Conservation (phyloP, 176 grass and related monocot genomes). For the Dactylis glomerata region DNA sequence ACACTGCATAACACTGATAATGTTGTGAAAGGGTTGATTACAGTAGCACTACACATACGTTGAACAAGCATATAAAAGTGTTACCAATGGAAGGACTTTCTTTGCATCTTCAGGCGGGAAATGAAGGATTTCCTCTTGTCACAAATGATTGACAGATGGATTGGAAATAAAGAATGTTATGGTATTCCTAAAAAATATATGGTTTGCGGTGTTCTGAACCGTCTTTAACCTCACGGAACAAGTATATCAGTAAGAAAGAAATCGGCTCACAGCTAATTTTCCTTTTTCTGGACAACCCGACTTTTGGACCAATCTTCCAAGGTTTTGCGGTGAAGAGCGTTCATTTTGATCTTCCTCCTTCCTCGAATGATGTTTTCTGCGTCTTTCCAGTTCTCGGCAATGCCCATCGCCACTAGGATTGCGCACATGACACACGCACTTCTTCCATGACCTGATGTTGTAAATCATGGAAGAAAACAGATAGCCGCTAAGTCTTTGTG, state of each 20-base stretch:
- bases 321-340: slow-evolving; percentile 65
- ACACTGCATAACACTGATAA: neutral
- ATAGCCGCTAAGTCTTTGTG: neutral
- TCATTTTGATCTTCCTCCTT: slow-evolving; percentile 79
- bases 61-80: neutral
- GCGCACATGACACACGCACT: slow-evolving; percentile 81
- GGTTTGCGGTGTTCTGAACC: slow-evolving; percentile 11
- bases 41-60: neutral
- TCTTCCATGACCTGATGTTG: slow-evolving; percentile 77
- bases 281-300: slow-evolving; percentile 44
- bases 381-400: slow-evolving; percentile 72
- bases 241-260: neutral
- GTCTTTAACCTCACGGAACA: slow-evolving; percentile 23
- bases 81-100: neutral
- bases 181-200: neutral
- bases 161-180: neutral
- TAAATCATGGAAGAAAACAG: neutral
- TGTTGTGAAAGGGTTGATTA: neutral
- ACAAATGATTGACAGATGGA: slow-evolving; percentile 2
- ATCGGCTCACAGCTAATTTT: slow-evolving; percentile 19
- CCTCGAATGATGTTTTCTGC: slow-evolving; percentile 74
- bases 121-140: neutral
- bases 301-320: slow-evolving; percentile 75
- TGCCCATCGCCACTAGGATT: slow-evolving; percentile 55
- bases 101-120: neutral